These are phyloP conservation scores for Teunomyces cretensis DNA, from an alignment of 805 yeast genomes.

Conservation along the genomic window DNA sequence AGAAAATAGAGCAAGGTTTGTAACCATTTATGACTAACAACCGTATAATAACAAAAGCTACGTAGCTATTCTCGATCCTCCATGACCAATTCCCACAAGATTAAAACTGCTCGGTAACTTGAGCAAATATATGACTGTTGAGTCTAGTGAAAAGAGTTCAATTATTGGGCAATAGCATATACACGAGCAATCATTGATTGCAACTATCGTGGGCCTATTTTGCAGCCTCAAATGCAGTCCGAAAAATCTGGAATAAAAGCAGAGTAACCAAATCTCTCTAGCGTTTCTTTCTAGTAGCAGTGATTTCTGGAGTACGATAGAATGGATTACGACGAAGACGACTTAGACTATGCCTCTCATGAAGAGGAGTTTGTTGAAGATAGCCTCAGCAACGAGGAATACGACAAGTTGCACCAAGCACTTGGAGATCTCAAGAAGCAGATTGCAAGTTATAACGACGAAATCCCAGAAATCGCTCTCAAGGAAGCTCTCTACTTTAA, in stretches of 20 bases:
- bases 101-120: too few species aligned
- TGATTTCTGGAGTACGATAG: background rate
- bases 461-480: slow-evolving; percentile 48
- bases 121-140: too few species aligned
- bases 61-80: too few species aligned
- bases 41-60: too few species aligned
- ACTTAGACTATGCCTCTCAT: slow-evolving; percentile 26
- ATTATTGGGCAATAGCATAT: too few species aligned
- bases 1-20: slow-evolving; percentile 14
- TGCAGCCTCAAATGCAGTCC: slow-evolving; percentile 1
- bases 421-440: slow-evolving; percentile 44
- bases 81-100: too few species aligned
- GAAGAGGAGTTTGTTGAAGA: slow-evolving; percentile 40
- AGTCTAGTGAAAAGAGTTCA: too few species aligned
- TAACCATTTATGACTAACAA: too few species aligned
- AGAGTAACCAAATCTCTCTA: too few species aligned
- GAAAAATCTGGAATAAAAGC: background rate
- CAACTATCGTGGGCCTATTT: background rate
- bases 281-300: background rate
- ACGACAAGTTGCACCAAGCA: slow-evolving; percentile 40
- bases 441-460: slow-evolving; percentile 40
- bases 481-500: slow-evolving; percentile 60
- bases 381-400: slow-evolving; percentile 37
- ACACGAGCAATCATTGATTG: too few species aligned
- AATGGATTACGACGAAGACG: slow-evolving; percentile 22